A percentile compares a stretch with the other conserved stretches of the same genome.
These are phyloP conservation scores for Fraxinus angustifolia DNA, from an alignment of 305 asterid genomes.

Conservation along the genomic window DNA sequence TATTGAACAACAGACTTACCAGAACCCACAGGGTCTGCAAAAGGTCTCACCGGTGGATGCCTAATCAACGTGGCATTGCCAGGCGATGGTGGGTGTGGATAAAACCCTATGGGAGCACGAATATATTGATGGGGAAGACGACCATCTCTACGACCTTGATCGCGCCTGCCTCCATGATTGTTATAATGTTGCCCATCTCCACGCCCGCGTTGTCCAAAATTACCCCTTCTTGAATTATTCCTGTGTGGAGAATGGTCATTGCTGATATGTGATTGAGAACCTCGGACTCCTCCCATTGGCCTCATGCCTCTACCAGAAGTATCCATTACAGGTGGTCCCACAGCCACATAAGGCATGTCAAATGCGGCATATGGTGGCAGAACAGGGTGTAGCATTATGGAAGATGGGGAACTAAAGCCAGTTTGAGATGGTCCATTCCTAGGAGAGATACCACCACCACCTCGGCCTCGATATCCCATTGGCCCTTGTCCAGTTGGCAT, in stretches of 20 bases:
- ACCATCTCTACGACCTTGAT: constrained; percentile 13
- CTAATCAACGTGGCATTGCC: constrained; percentile 47
- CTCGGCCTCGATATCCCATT: constrained; percentile 50
- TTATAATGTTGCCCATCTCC: constrained; percentile 70
- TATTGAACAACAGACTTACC: constrained; percentile 40
- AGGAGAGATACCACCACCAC: constrained; percentile 23
- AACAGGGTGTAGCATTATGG: constrained; percentile 58
- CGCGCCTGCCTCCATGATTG: constrained; percentile 29
- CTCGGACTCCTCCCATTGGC: constrained; percentile 45
- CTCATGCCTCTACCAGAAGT: constrained; percentile 50
- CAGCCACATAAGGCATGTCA: constrained; percentile 35
- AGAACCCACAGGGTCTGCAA: constrained; percentile 49
- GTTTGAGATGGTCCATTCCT: constrained; percentile 47
- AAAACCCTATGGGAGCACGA: constrained; percentile 53
- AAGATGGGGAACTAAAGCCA: constrained; percentile 46
- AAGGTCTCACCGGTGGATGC: constrained; percentile 55
- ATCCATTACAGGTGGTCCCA: constrained; percentile 53
- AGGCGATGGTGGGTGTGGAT: constrained; percentile 55
- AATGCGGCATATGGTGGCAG: constrained; percentile 35
- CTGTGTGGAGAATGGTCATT: constrained; percentile 52
- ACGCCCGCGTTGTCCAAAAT: constrained; percentile 58
- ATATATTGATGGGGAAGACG: constrained; percentile 49
- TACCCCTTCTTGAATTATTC: constrained; percentile 52
- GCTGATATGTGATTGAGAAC: constrained; percentile 42
- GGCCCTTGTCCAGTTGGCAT: constrained; percentile 47